phyloP scores from a whole-genome alignment of 2,329 filamentous ascomycete genomes.

The Neonectria coccinea region DNA sequence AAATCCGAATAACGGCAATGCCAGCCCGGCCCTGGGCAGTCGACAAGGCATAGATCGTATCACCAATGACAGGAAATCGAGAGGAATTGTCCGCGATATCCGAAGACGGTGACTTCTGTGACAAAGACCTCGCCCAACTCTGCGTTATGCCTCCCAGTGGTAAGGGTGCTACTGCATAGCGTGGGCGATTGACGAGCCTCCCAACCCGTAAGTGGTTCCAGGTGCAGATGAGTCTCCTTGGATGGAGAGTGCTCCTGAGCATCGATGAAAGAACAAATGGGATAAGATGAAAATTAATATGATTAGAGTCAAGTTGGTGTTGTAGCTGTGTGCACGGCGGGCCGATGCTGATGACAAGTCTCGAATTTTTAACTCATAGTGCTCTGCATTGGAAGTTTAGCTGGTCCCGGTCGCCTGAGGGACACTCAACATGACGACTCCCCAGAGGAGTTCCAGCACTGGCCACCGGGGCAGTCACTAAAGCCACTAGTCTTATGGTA shows the following conservation, averaged over 20 bases:
- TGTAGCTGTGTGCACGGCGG: neutral
- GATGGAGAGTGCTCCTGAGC: slow-evolving; percentile 42
- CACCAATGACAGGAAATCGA: slow-evolving; percentile 45
- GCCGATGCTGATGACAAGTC: neutral
- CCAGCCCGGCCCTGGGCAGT: slow-evolving; percentile 87
- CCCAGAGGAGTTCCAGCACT: slow-evolving; percentile 19
- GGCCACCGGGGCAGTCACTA: neutral
- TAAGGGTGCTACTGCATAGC: neutral
- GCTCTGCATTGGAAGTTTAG: no score
- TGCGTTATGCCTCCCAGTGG: neutral
- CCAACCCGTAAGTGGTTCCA: slow-evolving; percentile 20
- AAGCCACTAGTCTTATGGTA: neutral
- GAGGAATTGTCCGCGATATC: slow-evolving; percentile 16
- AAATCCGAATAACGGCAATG: slow-evolving; percentile 90
- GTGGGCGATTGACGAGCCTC: neutral
- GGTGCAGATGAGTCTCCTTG: slow-evolving; percentile 35
- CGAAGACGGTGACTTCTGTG: slow-evolving; percentile 25
- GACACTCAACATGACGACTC: slow-evolving; percentile 51
- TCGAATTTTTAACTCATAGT: neutral
- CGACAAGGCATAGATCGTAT: slow-evolving; percentile 93
- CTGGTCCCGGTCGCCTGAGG: no score
- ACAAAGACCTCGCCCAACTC: slow-evolving; percentile 20
- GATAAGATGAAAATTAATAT: neutral
- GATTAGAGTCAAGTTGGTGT: slow-evolving; percentile 10
- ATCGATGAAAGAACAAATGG: slow-evolving; percentile 30